phyloP scores from a whole-genome alignment of 177 flowering plant species.

The Vitis hybrid region DNA sequence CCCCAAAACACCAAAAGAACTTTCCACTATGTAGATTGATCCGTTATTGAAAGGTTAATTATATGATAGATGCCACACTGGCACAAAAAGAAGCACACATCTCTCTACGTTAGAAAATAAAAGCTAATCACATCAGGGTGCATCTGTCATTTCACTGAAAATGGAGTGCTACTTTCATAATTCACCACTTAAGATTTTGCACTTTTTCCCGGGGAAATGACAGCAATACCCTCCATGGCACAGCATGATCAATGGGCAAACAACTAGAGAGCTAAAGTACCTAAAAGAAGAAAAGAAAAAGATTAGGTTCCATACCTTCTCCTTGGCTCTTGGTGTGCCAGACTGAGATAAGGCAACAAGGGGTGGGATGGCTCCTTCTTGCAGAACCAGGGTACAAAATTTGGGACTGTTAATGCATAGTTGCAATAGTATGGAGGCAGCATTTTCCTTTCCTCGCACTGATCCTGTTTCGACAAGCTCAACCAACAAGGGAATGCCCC shows the following conservation, averaged over 20 bases:
- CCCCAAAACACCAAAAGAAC: no score
- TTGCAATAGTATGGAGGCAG: conserved; percentile 76
- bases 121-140: no score
- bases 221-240: not conserved
- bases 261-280: not conserved
- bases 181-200: not conserved
- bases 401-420: conserved; percentile 75
- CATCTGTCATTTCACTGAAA: not conserved
- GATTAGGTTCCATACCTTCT: conserved; percentile 55
- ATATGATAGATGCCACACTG: no score
- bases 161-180: not conserved
- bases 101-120: no score
- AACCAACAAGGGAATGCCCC: conserved; percentile 80
- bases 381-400: conserved; percentile 69
- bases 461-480: conserved; percentile 85
- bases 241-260: not conserved
- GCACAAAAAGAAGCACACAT: no score
- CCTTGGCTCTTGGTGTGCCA: conserved; percentile 89
- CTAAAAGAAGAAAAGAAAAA: not conserved
- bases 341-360: conserved; percentile 89
- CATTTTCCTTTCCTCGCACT: conserved; percentile 88
- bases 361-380: conserved; percentile 98
- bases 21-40: no score
- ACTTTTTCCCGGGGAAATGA: not conserved
- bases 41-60: no score